phyloP scores from a whole-genome alignment of 768 basidiomycete species.

The Dentipellis fragilis region DNA sequence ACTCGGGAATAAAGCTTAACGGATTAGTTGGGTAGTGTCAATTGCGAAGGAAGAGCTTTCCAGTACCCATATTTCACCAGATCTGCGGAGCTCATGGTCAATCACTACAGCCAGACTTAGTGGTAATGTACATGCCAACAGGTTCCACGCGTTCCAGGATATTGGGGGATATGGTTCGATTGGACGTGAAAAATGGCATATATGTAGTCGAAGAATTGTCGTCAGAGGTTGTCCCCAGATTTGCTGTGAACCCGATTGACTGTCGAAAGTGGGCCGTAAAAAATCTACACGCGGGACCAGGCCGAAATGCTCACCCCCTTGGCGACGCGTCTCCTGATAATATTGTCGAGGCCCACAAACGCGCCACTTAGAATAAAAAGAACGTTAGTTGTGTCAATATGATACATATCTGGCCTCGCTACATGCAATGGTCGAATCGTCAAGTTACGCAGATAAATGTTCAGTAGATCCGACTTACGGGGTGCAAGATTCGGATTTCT shows the following conservation, averaged over 20 bases:
- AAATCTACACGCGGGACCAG: neutral
- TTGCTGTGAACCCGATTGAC: slow-evolving; percentile 84
- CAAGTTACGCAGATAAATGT: neutral
- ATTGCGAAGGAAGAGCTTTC: slow-evolving; percentile 1
- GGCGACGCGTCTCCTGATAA: slow-evolving; percentile 70
- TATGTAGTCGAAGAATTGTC: slow-evolving; percentile 22
- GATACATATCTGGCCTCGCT: slow-evolving; percentile 59
- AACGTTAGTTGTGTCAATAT: slow-evolving; percentile 83
- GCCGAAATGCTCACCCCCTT: slow-evolving; percentile 58
- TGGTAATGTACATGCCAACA: slow-evolving; percentile 31
- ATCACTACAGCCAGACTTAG: slow-evolving; percentile 1
- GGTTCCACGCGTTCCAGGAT: slow-evolving; percentile 66
- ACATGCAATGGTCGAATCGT: slow-evolving; percentile 1
- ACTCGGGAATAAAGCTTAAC: slow-evolving; percentile 84
- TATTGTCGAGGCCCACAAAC: slow-evolving; percentile 81
- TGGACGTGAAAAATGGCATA: slow-evolving; percentile 73
- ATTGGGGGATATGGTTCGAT: slow-evolving; percentile 43
- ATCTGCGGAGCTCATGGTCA: slow-evolving; percentile 35
- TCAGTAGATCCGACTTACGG: slow-evolving; percentile 14
- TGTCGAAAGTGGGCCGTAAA: slow-evolving; percentile 19
- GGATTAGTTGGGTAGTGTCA: neutral
- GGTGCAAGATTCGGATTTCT: slow-evolving; percentile 30
- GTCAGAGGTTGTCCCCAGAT: slow-evolving; percentile 32
- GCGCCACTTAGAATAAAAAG: slow-evolving; percentile 95
- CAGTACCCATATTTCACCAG: slow-evolving; percentile 72